A percentile compares a stretch with the other conserved stretches of the same genome.
Evolutionary conservation across 2,329 filamentous ascomycete genomes (phyloP).

Genomic region (Aspergillus quadricinctus): DNA sequence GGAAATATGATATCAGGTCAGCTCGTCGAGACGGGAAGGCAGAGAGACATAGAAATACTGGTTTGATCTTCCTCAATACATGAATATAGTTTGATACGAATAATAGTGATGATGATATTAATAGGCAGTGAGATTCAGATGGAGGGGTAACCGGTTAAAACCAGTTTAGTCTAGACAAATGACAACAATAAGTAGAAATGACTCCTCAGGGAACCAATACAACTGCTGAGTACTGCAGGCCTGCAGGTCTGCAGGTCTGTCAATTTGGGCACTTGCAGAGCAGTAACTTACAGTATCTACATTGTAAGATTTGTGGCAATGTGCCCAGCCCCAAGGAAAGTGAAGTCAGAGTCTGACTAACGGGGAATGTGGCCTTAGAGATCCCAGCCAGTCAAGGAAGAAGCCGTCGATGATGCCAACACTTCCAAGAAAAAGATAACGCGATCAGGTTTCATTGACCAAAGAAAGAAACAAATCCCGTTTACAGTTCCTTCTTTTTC

Average conservation of each 20-base stretch:
- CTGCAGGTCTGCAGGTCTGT: not conserved
- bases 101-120: not conserved
- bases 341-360: not conserved
- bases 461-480: not conserved
- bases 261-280: not conserved
- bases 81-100: not conserved
- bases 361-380: not conserved
- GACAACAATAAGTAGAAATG: not conserved
- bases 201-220: not conserved
- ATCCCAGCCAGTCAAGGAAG: slow-evolving; percentile 6
- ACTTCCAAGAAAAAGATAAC: slow-evolving; percentile 1
- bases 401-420: slow-evolving; percentile 9
- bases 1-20: not conserved
- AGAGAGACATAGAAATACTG: not conserved
- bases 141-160: not conserved
- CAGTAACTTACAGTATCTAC: too few relatives aligned
- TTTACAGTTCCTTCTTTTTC: not conserved
- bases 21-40: not conserved
- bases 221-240: not conserved
- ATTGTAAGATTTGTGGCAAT: too few relatives aligned
- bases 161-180: not conserved
- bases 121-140: not conserved
- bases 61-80: not conserved
- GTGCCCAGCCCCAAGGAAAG: not conserved
- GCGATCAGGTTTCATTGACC: not conserved